Percentiles rank a stretch among this genome's conserved stretches.
phyloP scores from a whole-genome alignment of 2,329 filamentous ascomycete genomes.

The Colletotrichum sp. region DNA sequence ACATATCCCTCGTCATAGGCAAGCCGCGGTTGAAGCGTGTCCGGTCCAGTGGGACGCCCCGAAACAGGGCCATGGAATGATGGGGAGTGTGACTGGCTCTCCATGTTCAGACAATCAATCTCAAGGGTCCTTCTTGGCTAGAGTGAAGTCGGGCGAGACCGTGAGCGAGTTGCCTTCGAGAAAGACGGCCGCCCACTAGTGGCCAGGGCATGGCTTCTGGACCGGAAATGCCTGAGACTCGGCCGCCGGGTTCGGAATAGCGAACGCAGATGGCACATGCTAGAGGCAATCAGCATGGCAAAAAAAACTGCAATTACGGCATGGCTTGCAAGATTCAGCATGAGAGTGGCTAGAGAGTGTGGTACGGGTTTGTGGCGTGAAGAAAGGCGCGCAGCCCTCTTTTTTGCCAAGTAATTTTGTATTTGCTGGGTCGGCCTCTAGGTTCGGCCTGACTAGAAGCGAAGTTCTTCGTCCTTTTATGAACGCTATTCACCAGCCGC shows the following conservation, averaged over 20 bases:
- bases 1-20: conserved; percentile 9
- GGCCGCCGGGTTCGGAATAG: not conserved
- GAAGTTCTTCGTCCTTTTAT: not conserved
- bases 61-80: not conserved
- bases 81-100: not conserved
- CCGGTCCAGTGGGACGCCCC: not conserved
- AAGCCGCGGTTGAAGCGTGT: not conserved
- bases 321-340: not conserved
- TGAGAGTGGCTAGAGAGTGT: not conserved
- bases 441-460: conserved; percentile 7
- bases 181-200: not conserved
- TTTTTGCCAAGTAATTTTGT: not conserved
- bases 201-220: conserved; percentile 1
- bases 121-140: not conserved
- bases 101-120: not conserved
- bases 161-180: not conserved
- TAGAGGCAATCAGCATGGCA: not conserved
- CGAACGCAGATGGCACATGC: not conserved
- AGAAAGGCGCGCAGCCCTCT: not conserved
- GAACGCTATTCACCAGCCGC: conserved; percentile 6
- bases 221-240: not conserved
- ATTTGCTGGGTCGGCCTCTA: not conserved
- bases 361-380: not conserved
- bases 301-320: not conserved
- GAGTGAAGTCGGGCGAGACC: not conserved